These are phyloP conservation scores for Allomyces macrogynus DNA, from an alignment of 192 early-diverging fungal genomes.

Conservation along the genomic window DNA sequence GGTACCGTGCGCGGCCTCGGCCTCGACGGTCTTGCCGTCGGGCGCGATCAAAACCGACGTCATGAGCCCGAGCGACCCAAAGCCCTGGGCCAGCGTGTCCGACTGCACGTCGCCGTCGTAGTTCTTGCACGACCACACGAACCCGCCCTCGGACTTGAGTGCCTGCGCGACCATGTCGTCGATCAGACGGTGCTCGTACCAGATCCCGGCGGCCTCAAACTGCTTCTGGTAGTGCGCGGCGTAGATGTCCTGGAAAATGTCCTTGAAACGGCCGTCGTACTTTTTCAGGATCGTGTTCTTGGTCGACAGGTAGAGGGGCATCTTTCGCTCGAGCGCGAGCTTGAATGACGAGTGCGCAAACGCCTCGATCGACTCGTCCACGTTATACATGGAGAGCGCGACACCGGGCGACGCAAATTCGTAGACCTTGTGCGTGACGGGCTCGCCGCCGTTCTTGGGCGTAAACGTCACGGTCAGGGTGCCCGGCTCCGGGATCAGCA, in stretches of 20 bases:
- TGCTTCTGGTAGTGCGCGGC: constrained; percentile 58
- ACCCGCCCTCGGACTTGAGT: constrained; percentile 81
- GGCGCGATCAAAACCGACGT: constrained; percentile 86
- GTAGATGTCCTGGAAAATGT: constrained; percentile 86
- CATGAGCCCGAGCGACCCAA: constrained; percentile 85
- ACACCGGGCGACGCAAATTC: constrained; percentile 71
- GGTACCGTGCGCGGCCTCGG: constrained; percentile 94
- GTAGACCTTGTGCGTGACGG: constrained; percentile 40
- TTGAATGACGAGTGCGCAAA: constrained; percentile 93
- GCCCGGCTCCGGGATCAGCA: constrained; percentile 75
- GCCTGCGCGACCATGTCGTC: constrained; percentile 98
- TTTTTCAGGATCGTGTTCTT: constrained; percentile 95
- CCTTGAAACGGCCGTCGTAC: constrained; percentile 97
- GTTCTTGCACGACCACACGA: constrained; percentile 89
- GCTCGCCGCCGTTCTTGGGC: constrained; percentile 49
- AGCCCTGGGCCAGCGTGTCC: constrained; percentile 92
- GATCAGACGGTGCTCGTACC: constrained; percentile 95
- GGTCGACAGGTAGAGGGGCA: constrained; percentile 86
- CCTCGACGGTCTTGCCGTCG: constrained; percentile 76
- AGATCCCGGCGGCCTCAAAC: constrained; percentile 69
- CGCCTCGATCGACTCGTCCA: constrained; percentile 67
- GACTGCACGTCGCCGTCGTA: constrained; percentile 93
- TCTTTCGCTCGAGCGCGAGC: constrained; percentile 67
- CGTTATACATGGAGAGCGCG: constrained; percentile 94
- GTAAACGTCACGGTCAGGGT: constrained; percentile 79